These are phyloP conservation scores for Dipteronia sinensis DNA, from an alignment of 345 rosid species.

Conservation along the genomic window DNA sequence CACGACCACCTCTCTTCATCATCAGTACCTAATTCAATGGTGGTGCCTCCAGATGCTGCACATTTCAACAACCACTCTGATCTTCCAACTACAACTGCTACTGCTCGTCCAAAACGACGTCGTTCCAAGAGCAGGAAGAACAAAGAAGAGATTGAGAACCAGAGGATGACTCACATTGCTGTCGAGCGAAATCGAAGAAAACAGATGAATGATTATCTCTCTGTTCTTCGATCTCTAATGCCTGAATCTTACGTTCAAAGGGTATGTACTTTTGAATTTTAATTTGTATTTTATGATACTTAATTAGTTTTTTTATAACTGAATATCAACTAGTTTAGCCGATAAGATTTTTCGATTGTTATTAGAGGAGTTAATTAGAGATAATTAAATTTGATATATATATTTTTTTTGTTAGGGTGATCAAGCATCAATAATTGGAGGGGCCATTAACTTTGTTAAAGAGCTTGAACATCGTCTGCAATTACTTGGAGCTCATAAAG, in stretches of 20 bases:
- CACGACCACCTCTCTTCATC: slow-evolving; percentile 13
- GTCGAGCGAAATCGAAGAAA: slow-evolving; percentile 95
- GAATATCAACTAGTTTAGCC: no score
- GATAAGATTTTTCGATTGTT: no score
- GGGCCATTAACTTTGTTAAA: slow-evolving; percentile 57
- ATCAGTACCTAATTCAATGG: slow-evolving; percentile 27
- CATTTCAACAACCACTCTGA: slow-evolving; percentile 8
- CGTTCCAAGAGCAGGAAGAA: slow-evolving; percentile 65
- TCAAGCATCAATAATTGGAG: slow-evolving; percentile 66
- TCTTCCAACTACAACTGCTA: not conserved
- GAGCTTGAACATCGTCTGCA: slow-evolving; percentile 58
- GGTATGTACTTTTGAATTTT: slow-evolving; percentile 39
- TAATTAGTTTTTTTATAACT: not conserved
- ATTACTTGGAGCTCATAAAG: slow-evolving; percentile 30
- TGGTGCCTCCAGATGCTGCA: not conserved
- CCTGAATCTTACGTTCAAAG: slow-evolving; percentile 83
- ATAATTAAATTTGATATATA: not conserved
- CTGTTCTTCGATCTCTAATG: slow-evolving; percentile 79
- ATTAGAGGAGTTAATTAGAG: not conserved
- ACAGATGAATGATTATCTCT: slow-evolving; percentile 90
- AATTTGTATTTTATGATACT: not conserved
- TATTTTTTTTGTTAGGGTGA: slow-evolving; percentile 37
- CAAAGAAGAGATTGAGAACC: slow-evolving; percentile 82
- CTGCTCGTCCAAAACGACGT: slow-evolving; percentile 53
- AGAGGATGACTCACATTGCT: slow-evolving; percentile 98